A percentile compares a stretch with the other conserved stretches of the same genome.
Conservation (phyloP, 306 rosid species). For the Rosa lucieae region DNA sequence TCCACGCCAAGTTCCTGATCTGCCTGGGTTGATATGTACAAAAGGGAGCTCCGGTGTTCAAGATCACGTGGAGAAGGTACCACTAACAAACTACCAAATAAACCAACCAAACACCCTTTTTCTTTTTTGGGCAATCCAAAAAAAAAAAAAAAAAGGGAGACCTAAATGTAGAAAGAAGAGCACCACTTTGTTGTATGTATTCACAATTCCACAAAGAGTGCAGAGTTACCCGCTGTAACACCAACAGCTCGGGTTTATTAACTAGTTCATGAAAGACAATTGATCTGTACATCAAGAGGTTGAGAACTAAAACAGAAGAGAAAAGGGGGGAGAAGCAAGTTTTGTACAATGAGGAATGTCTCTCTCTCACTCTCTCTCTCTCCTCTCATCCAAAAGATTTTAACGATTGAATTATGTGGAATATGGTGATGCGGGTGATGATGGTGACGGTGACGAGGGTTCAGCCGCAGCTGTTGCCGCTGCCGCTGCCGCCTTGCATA, state of each 20-base stretch:
- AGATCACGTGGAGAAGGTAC: background rate
- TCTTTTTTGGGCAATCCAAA: background rate
- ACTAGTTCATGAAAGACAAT: slow-evolving; percentile 39
- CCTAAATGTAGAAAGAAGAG: slow-evolving; percentile 8
- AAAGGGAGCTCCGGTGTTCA: background rate
- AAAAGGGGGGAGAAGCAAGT: slow-evolving; percentile 24
- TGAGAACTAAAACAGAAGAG: slow-evolving; percentile 13
- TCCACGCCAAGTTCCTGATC: background rate
- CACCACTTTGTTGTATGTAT: slow-evolving; percentile 37
- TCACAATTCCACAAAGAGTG: slow-evolving; percentile 34
- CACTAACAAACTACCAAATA: background rate
- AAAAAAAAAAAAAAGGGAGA: background rate
- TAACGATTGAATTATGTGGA: slow-evolving; percentile 36
- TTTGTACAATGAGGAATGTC: slow-evolving; percentile 27
- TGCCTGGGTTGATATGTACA: background rate
- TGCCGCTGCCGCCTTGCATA: slow-evolving; percentile 66
- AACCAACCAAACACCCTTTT: background rate
- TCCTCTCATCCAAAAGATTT: slow-evolving; percentile 25
- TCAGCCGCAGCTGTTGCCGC: slow-evolving; percentile 39
- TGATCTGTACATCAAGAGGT: slow-evolving; percentile 55
- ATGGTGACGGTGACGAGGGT: slow-evolving; percentile 22
- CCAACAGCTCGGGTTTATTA: slow-evolving; percentile 60
- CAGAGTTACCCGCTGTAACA: slow-evolving; percentile 33
- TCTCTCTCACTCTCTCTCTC: background rate
- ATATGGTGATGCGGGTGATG: slow-evolving; percentile 15